A percentile compares a stretch with the other conserved stretches of the same genome.
These are phyloP conservation scores for Blastobotrys aristatus DNA, from an alignment of 1,139 yeast species.

Conservation along the genomic window DNA sequence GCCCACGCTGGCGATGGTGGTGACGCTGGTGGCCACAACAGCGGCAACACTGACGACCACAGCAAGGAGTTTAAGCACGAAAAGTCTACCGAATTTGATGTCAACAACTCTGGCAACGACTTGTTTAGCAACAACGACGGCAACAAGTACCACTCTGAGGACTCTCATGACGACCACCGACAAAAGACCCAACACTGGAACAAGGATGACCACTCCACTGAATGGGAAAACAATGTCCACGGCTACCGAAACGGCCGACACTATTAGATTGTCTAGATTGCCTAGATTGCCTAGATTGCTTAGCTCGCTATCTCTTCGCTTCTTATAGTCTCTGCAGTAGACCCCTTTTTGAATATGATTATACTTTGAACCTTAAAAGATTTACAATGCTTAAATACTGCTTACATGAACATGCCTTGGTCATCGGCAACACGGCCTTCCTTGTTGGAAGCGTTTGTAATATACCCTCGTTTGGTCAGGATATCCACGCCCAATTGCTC, in stretches of 20 bases:
- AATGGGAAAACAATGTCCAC: not conserved
- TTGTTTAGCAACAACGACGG: not conserved
- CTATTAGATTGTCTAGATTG: too few relatives aligned
- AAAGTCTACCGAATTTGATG: not conserved
- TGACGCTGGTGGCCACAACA: not conserved
- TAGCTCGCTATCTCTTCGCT: not conserved
- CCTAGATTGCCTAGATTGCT: too few relatives aligned
- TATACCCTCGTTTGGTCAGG: constrained; percentile 10
- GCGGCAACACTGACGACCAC: not conserved
- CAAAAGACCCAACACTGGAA: not conserved
- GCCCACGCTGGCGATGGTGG: not conserved
- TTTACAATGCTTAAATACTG: too few relatives aligned
- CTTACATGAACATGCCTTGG: not conserved
- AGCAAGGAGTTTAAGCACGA: not conserved
- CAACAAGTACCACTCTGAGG: not conserved
- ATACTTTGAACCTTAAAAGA: not conserved
- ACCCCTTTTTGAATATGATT: not conserved
- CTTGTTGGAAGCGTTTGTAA: not conserved
- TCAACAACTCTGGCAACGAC: not conserved
- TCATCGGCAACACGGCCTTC: not conserved
- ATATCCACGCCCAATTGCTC: constrained; percentile 15
- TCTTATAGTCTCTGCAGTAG: not conserved
- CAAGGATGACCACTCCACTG: not conserved
- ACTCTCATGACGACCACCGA: not conserved
- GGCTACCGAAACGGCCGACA: not conserved